Evolutionary conservation across 768 basidiomycete genomes (phyloP), one percentile per base, ranked within the genome.

Genomic region (Boletus edulis): DNA sequence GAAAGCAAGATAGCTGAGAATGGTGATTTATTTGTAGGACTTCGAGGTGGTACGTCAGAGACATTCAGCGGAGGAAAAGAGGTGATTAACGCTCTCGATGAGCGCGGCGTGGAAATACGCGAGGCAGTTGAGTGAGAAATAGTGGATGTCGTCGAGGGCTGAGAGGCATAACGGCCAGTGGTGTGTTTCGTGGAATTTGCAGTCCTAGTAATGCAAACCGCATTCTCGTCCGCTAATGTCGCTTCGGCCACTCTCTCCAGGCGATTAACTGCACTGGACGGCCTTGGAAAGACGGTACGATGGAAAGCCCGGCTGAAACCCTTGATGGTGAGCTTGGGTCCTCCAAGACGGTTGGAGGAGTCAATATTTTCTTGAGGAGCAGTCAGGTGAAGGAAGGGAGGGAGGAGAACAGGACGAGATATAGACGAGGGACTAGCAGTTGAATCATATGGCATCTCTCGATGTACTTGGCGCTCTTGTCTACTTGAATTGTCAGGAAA

Each of bases 241-340:
- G 18, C 48, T 39, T 60, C 49, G 15, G 31, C 35, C 22, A 46
- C 50, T 39, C 34, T 51, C 9, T 58, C 59, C 35, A 56, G 32
- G 40, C 20, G 29, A 38, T 8, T 41, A 5, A 35, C 49, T 13
- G 15, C 18, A 29, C n/a, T 39, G 32, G 24, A 29, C 31, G 42
- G 51, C 31, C 44, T 47, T 17, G 52, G 43, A 35, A 55, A 51
- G 37, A 75, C 64, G 4, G 70, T 51, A 29, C 77, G 72, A 37
- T 74, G 75, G 40, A 82, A 73, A 45, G 77, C 72, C 47, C 68
- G 73, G 57, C 73, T 75, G 45, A 82, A 65, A 57, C 77, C 80
- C 37, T 70, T 72, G 49, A 66, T 68, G 51, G 60, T 59, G 14
- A 65, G 64, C 50, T 67, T 69, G 24, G 75, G 68, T 14, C 70